Conservation (phyloP, 805 yeast genomes). For the Wickerhamomyces queroliae region DNA sequence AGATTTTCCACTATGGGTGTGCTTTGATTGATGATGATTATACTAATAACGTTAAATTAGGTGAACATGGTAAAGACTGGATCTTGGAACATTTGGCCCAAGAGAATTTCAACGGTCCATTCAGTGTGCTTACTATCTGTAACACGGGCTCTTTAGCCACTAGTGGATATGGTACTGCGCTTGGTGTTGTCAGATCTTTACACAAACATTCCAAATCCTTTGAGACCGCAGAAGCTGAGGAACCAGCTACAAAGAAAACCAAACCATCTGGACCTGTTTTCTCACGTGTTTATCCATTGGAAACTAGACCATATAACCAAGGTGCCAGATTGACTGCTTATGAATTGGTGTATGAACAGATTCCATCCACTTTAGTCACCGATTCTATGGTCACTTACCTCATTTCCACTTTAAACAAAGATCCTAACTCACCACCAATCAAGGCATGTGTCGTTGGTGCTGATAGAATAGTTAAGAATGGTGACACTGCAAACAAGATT, state of each 20-base stretch:
- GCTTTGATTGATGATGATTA: slow-evolving; percentile 70
- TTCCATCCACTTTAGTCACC: slow-evolving; percentile 84
- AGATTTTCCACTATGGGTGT: slow-evolving; percentile 40
- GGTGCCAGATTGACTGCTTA: slow-evolving; percentile 92
- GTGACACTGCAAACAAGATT: slow-evolving; percentile 83
- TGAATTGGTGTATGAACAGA: slow-evolving; percentile 77
- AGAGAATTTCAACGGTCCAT: slow-evolving; percentile 3
- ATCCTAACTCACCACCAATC: slow-evolving; percentile 49
- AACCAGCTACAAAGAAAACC: slow-evolving; percentile 21
- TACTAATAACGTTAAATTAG: slow-evolving; percentile 70
- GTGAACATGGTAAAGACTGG: slow-evolving; percentile 63
- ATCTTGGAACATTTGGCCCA: background rate
- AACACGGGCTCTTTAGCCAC: slow-evolving; percentile 97
- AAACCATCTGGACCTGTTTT: slow-evolving; percentile 38
- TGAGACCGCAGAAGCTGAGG: slow-evolving; percentile 11
- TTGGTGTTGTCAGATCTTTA: slow-evolving; percentile 83
- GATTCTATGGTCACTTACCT: slow-evolving; percentile 89
- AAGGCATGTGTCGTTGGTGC: slow-evolving; percentile 80
- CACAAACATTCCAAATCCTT: slow-evolving; percentile 33
- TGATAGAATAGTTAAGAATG: slow-evolving; percentile 46
- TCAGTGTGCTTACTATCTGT: slow-evolving; percentile 69
- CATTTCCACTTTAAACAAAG: slow-evolving; percentile 35
- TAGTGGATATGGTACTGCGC: slow-evolving; percentile 95
- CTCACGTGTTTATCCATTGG: slow-evolving; percentile 77
- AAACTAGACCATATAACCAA: slow-evolving; percentile 95